Evolutionary conservation across 202 grass and related monocot genomes (phyloP).

Genomic region (Setaria viridis): DNA sequence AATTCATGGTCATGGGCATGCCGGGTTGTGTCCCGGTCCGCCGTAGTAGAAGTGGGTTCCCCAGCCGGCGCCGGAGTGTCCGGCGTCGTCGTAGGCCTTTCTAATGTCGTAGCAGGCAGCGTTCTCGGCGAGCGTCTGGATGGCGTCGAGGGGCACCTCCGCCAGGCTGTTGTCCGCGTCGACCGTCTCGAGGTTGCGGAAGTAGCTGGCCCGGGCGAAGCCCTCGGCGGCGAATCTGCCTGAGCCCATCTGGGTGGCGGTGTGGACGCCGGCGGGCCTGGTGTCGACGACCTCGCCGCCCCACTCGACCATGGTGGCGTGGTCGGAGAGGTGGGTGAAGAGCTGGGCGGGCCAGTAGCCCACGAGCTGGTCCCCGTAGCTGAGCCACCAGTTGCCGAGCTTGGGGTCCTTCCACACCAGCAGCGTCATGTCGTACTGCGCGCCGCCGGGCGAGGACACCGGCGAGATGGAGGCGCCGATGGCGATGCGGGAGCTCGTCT

Average conservation of each 20-base stretch:
- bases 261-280: conserved; percentile 64
- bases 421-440: conserved; percentile 88
- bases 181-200: conserved; percentile 83
- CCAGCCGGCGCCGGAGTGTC: conserved; percentile 38
- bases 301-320: conserved; percentile 95
- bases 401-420: conserved; percentile 98
- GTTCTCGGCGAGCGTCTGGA: conserved; percentile 75
- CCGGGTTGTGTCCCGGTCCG: conserved; percentile 67
- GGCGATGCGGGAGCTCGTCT: conserved; percentile 79
- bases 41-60: conserved; percentile 94
- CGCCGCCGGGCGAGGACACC: conserved; percentile 52
- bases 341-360: conserved; percentile 95
- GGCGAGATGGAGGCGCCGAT: conserved; percentile 95
- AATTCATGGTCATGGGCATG: conserved; percentile 52
- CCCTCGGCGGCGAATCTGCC: conserved; percentile 69
- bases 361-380: conserved; percentile 80
- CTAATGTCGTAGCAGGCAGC: conserved; percentile 81
- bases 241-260: conserved; percentile 90
- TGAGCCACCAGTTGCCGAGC: conserved; percentile 96
- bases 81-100: conserved; percentile 49
- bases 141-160: conserved; percentile 48
- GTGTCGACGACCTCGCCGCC: conserved; percentile 94
- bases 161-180: conserved; percentile 88
- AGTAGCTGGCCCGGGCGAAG: conserved; percentile 85
- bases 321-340: conserved; percentile 90